These are phyloP conservation scores for Xylaria hypoxylon DNA, from an alignment of 2,329 filamentous ascomycete species.

Conservation along the genomic window DNA sequence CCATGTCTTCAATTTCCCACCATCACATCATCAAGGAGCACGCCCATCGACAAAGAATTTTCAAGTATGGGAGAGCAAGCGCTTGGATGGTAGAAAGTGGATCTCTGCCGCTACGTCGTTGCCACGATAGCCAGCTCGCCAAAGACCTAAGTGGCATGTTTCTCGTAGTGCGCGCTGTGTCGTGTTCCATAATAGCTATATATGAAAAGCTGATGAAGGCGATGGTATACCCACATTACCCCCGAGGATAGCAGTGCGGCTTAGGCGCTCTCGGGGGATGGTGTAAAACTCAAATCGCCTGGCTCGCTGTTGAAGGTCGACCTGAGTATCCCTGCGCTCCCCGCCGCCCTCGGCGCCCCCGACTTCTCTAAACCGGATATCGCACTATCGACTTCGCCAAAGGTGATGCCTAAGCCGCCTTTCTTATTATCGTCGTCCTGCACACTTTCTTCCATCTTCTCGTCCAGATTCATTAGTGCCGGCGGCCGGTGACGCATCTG, in stretches of 20 bases:
- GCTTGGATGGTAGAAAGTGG: not conserved
- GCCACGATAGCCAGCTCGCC: constrained; percentile 6
- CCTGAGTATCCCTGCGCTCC: constrained; percentile 51
- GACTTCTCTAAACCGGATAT: constrained; percentile 54
- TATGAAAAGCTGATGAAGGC: constrained; percentile 18
- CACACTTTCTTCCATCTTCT: constrained; percentile 52
- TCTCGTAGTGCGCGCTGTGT: not conserved
- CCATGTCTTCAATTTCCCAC: constrained; percentile 18
- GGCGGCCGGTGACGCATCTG: constrained; percentile 90
- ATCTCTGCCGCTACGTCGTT: constrained; percentile 6
- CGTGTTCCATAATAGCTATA: constrained; percentile 20
- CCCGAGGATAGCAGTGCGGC: constrained; percentile 9
- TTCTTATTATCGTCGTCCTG: constrained; percentile 50
- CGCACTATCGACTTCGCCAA: constrained; percentile 55
- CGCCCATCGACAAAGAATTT: not conserved
- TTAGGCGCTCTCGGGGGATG: constrained; percentile 50
- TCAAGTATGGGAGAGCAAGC: not conserved
- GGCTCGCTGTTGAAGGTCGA: constrained; percentile 51
- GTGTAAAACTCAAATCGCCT: constrained; percentile 42
- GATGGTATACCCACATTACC: constrained; percentile 20
- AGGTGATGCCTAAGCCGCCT: constrained; percentile 55
- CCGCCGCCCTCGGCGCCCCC: constrained; percentile 49
- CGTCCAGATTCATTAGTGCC: constrained; percentile 80
- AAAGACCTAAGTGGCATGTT: constrained; percentile 6
- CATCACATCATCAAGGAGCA: constrained; percentile 15